Evolutionary conservation across 495 filamentous ascomycete genomes (phyloP).

Genomic region (Penicillium angulare): DNA sequence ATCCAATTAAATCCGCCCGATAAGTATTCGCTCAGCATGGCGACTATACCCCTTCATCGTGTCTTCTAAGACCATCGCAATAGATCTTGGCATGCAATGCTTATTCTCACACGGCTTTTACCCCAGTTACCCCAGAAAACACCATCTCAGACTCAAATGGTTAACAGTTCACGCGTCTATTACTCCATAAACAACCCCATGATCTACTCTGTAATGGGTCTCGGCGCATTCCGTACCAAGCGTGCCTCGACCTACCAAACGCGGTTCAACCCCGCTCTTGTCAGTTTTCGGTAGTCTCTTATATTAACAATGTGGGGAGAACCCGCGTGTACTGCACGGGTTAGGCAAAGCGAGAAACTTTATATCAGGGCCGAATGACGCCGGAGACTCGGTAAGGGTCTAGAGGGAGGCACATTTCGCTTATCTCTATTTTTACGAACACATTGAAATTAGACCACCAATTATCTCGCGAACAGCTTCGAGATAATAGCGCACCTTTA

Average conservation of each 20-base stretch:
- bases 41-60: no score
- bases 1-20: no score
- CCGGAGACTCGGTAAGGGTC: background rate
- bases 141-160: background rate
- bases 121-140: slow-evolving; percentile 4
- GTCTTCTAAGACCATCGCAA: no score
- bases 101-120: no score
- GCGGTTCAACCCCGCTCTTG: background rate
- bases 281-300: background rate
- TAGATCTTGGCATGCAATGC: no score
- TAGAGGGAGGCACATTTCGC: background rate
- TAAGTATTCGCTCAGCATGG: no score
- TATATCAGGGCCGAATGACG: background rate
- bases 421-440: background rate
- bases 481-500: no score
- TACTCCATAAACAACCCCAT: background rate
- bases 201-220: slow-evolving; percentile 3
- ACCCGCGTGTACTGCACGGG: slow-evolving; percentile 16
- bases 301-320: background rate
- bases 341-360: slow-evolving; percentile 10
- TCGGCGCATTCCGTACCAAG: slow-evolving; percentile 17
- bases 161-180: no score
- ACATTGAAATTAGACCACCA: no score
- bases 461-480: no score
- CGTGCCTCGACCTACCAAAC: background rate